Percentiles rank a stretch among this genome's conserved stretches.
Conservation (phyloP, 2,329 filamentous ascomycete genomes). For the Aspergillus latus region DNA sequence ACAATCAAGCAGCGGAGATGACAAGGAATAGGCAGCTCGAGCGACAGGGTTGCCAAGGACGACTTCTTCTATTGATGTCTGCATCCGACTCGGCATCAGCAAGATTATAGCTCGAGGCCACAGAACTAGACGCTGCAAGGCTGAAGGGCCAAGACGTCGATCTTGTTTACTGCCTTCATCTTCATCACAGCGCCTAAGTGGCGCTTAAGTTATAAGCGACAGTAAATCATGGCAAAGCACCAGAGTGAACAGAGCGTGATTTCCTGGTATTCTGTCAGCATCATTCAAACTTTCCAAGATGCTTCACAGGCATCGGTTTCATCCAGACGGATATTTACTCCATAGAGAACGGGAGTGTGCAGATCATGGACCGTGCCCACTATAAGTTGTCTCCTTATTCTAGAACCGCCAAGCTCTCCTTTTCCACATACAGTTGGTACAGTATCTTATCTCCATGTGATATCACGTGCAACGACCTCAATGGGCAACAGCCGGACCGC, state of each 20-base stretch:
- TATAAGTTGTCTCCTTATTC: background rate
- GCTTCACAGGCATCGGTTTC: background rate
- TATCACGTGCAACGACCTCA: conserved; percentile 2
- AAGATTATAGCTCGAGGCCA: background rate
- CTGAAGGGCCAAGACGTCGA: conserved; percentile 3
- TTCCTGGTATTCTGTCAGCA: background rate
- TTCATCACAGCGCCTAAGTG: background rate
- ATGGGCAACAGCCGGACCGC: background rate
- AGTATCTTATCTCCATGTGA: conserved; percentile 2
- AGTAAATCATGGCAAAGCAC: background rate
- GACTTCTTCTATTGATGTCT: background rate
- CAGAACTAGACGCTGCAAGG: conserved; percentile 7
- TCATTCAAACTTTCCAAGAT: background rate
- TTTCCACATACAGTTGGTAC: background rate
- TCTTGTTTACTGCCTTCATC: background rate
- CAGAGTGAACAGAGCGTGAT: background rate
- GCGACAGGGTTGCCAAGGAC: background rate
- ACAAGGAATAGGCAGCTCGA: background rate
- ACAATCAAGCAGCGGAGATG: background rate
- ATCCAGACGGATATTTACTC: background rate
- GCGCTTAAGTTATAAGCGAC: background rate
- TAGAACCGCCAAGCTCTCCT: background rate
- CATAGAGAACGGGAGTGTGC: background rate
- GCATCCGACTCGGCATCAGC: background rate
- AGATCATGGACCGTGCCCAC: background rate